These are phyloP conservation scores for Annulohypoxylon nitens DNA, from an alignment of 495 filamentous ascomycete species.

Conservation along the genomic window DNA sequence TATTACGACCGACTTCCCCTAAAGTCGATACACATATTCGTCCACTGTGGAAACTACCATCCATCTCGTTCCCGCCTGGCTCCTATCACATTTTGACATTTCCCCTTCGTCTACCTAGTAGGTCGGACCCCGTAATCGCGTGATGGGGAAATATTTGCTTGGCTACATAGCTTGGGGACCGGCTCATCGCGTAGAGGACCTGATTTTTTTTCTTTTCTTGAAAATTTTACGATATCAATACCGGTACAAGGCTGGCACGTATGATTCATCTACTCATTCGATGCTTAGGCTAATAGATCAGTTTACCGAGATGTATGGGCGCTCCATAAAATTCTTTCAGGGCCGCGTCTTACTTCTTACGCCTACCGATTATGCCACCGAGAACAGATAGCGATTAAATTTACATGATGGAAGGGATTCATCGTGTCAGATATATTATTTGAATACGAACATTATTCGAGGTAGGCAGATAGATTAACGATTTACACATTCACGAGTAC, in stretches of 20 bases:
- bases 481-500: not conserved
- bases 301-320: not conserved
- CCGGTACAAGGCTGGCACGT: not conserved
- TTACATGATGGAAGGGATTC: not conserved
- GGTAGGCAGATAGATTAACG: not conserved
- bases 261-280: not conserved
- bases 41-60: not conserved
- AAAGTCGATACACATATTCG: not conserved
- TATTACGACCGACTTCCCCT: not conserved
- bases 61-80: not conserved
- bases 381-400: not conserved
- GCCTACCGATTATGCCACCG: not conserved
- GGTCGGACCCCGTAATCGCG: not conserved
- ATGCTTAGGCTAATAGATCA: not conserved
- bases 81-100: not conserved
- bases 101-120: not conserved
- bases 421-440: not conserved
- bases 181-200: not conserved
- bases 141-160: not conserved
- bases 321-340: no score
- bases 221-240: no score
- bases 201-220: not conserved
- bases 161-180: not conserved
- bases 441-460: not conserved
- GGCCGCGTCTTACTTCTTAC: no score